A percentile compares a stretch with the other conserved stretches of the same genome.
Evolutionary conservation across 1,284 basidiomycete species (phyloP).

Genomic region (Malassezia brasiliensis): DNA sequence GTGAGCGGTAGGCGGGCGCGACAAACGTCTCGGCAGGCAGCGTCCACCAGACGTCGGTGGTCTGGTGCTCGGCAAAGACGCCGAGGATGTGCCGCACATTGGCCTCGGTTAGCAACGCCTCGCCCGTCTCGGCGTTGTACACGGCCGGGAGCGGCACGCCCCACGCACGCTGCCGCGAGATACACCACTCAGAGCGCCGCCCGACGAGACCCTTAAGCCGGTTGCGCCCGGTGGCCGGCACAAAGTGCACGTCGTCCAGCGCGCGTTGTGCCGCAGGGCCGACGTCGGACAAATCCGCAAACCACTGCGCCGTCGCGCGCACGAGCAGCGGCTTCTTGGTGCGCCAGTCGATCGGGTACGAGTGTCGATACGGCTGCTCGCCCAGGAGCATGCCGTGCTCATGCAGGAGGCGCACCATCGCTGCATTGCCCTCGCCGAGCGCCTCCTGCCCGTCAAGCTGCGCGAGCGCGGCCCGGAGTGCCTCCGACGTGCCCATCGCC

Average conservation of each 20-base stretch:
- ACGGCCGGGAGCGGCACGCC: conserved; percentile 92
- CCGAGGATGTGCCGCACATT: conserved; percentile 69
- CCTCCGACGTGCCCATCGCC: conserved; percentile 8
- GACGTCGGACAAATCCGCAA: conserved; percentile 76
- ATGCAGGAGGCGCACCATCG: conserved; percentile 55
- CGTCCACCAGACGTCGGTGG: conserved; percentile 75
- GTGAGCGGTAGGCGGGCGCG: conserved; percentile 42
- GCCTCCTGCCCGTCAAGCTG: conserved; percentile 64
- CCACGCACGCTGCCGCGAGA: conserved; percentile 94
- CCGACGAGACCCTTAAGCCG: conserved; percentile 75
- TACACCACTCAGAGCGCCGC: conserved; percentile 95
- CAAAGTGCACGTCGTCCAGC: conserved; percentile 65
- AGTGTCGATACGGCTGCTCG: conserved; percentile 65
- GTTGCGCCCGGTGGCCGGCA: conserved; percentile 53
- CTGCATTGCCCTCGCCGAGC: conserved; percentile 62
- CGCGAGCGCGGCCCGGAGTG: conserved; percentile 49
- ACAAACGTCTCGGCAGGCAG: conserved; percentile 71
- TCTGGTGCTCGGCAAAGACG: conserved; percentile 64
- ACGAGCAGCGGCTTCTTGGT: conserved; percentile 85
- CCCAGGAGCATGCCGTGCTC: conserved; percentile 57
- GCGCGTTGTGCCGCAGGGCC: conserved; percentile 67
- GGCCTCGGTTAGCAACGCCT: conserved; percentile 57
- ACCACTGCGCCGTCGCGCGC: conserved; percentile 95
- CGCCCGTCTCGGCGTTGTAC: conserved; percentile 60
- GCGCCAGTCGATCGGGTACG: conserved; percentile 96